Evolutionary conservation across 2,329 filamentous ascomycete species (phyloP), one percentile per base, ranked within the genome.

Genomic region (Verruconis gallopava): DNA sequence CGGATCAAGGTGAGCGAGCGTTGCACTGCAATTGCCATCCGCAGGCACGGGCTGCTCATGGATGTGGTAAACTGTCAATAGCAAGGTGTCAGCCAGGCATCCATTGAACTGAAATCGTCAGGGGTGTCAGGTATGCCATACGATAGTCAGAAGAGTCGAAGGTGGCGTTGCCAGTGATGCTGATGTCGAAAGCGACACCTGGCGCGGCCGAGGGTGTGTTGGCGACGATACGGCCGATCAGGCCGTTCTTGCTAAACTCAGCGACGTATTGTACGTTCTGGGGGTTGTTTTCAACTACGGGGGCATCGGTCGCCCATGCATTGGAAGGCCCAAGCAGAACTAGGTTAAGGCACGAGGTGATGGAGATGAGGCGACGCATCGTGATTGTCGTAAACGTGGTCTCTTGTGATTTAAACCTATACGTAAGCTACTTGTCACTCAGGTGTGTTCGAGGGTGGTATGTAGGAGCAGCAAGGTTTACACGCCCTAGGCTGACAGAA

Each of bases 41-140:
- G 54, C 45, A 4, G 58, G 58, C 21, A 67, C 55, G 2, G 62
- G 56, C 50, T 58, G 59, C 46, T 60, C 55, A 55, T 67, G 63
- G 47, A 68, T 54, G 53, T 66, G 61, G 56, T 68, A 68, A 46
- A 61, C 61, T 63, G 45, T 17, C 25, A n/a, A n/a, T n/a, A n/a
- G n/a, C n/a, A n/a, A n/a, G n/a, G n/a, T n/a, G n/a, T n/a, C n/a
- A n/a, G n/a, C n/a, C n/a, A n/a, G n/a, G n/a, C n/a, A n/a, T n/a
- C n/a, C n/a, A n/a, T n/a, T n/a, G n/a, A n/a, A n/a, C n/a, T n/a
- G n/a, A n/a, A n/a, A n/a, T n/a, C n/a, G n/a, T n/a, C n/a, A n/a
- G n/a, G n/a, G n/a, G n/a, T n/a, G n/a, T n/a, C n/a, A n/a, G n/a
- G n/a, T n/a, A n/a, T n/a, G n/a, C n/a, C n/a, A n/a, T n/a, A n/a